phyloP scores from a whole-genome alignment of 116 monocot species.

The Thalassia testudinum region DNA sequence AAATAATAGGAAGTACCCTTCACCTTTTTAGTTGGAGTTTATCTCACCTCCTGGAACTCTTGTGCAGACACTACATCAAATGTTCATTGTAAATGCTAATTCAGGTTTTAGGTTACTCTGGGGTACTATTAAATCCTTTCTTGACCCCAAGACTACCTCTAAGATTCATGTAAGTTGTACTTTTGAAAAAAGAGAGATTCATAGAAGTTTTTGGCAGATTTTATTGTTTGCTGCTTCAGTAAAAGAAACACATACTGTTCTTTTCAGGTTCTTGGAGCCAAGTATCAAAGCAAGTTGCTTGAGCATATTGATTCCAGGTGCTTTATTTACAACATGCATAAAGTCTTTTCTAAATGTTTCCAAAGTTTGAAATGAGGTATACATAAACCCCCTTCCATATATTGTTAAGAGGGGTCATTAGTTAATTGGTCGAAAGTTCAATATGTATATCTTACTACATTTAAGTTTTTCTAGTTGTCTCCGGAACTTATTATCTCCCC shows the following conservation, averaged over 20 bases:
- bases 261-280: slow-evolving; percentile 43
- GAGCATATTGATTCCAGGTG: slow-evolving; percentile 56
- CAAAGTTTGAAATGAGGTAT: no score
- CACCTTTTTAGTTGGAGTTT: neutral
- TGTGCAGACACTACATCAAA: slow-evolving; percentile 34
- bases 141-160: slow-evolving; percentile 55
- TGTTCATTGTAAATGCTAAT: slow-evolving; percentile 60
- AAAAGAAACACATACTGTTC: neutral
- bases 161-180: slow-evolving; percentile 48
- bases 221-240: neutral
- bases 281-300: slow-evolving; percentile 38
- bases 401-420: no score
- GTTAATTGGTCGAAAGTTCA: no score
- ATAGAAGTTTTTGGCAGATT: no score
- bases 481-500: no score
- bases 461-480: no score
- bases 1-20: neutral
- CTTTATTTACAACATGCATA: neutral
- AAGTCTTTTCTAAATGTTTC: no score
- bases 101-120: slow-evolving; percentile 47
- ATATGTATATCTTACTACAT: no score
- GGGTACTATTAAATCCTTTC: slow-evolving; percentile 47
- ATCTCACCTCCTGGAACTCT: neutral
- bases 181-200: no score
- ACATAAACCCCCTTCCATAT: no score